phyloP scores from a whole-genome alignment of 345 rosid species.

The Carallia brachiata region DNA sequence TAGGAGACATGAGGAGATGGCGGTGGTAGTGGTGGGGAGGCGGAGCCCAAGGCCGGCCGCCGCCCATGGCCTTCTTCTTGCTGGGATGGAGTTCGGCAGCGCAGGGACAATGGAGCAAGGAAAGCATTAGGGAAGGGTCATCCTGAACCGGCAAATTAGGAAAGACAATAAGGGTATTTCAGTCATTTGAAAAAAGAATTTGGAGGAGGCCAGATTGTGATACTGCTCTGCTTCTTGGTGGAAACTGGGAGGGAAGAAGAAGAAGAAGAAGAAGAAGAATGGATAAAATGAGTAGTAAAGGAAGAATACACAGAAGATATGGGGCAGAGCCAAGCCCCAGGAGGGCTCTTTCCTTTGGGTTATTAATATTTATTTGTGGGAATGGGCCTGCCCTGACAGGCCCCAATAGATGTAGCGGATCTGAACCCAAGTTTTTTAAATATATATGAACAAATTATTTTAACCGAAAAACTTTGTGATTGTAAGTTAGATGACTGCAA shows the following conservation, averaged over 20 bases:
- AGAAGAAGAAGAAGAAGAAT: background rate
- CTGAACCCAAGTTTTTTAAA: too few relatives aligned
- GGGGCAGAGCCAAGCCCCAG: too few relatives aligned
- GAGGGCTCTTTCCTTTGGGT: too few relatives aligned
- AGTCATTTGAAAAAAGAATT: conserved; percentile 19
- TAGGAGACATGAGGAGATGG: conserved; percentile 23
- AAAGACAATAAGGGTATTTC: conserved; percentile 8
- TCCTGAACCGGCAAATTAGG: conserved; percentile 3
- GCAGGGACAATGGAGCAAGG: conserved; percentile 8
- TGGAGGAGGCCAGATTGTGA: background rate
- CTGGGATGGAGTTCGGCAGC: conserved; percentile 22
- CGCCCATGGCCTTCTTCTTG: conserved; percentile 42
- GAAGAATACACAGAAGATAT: too few relatives aligned
- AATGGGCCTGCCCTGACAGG: too few relatives aligned
- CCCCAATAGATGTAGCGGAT: too few relatives aligned
- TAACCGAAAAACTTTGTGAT: too few relatives aligned
- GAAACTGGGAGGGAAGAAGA: background rate
- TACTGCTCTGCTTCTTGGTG: background rate
- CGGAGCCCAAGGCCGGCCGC: conserved; percentile 41
- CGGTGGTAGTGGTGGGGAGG: conserved; percentile 16
- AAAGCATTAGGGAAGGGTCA: conserved; percentile 14
- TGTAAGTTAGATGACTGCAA: too few relatives aligned
- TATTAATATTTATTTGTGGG: too few relatives aligned
- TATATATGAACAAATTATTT: too few relatives aligned
- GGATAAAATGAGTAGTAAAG: background rate